Conservation (phyloP, 371 early-diverging fungal species). For the Rhizopus delemar region DNA sequence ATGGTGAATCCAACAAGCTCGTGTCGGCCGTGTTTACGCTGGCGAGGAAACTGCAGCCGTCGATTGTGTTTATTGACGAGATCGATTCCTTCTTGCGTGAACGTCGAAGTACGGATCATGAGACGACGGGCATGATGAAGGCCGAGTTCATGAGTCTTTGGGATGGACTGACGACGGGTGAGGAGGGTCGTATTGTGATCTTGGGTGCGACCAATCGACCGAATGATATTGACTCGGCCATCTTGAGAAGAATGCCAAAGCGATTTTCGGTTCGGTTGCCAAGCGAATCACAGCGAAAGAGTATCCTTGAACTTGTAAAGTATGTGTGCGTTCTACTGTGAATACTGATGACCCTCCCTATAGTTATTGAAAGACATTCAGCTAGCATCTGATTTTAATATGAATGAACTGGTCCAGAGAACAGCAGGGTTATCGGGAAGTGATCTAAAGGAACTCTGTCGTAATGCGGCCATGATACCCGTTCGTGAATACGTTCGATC, state of each 20-base stretch:
- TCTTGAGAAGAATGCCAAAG: conserved; percentile 96
- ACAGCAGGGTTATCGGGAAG: conserved; percentile 94
- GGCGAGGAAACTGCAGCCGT: conserved; percentile 91
- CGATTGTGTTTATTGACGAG: conserved; percentile 97
- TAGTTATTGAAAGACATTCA: conserved; percentile 75
- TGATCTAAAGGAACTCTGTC: conserved; percentile 95
- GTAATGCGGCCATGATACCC: conserved; percentile 95
- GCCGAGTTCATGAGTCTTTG: conserved; percentile 98
- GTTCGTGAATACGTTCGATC: conserved; percentile 85
- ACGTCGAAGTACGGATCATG: conserved; percentile 88
- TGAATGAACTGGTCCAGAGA: conserved; percentile 67
- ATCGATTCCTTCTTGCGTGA: conserved; percentile 96
- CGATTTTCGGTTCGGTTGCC: conserved; percentile 87
- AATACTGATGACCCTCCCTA: not conserved
- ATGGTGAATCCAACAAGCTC: conserved; percentile 95
- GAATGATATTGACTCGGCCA: conserved; percentile 95
- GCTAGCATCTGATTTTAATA: conserved; percentile 71
- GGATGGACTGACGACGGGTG: conserved; percentile 92
- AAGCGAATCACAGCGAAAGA: conserved; percentile 81
- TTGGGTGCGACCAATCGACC: conserved; percentile 97
- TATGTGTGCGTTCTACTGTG: conserved; percentile 17
- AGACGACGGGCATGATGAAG: conserved; percentile 96
- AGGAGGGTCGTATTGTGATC: conserved; percentile 77
- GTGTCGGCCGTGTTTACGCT: conserved; percentile 91
- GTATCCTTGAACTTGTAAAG: conserved; percentile 82